Evolutionary conservation across 371 early-diverging fungal species (phyloP).

Genomic region (Mortierella sp.): DNA sequence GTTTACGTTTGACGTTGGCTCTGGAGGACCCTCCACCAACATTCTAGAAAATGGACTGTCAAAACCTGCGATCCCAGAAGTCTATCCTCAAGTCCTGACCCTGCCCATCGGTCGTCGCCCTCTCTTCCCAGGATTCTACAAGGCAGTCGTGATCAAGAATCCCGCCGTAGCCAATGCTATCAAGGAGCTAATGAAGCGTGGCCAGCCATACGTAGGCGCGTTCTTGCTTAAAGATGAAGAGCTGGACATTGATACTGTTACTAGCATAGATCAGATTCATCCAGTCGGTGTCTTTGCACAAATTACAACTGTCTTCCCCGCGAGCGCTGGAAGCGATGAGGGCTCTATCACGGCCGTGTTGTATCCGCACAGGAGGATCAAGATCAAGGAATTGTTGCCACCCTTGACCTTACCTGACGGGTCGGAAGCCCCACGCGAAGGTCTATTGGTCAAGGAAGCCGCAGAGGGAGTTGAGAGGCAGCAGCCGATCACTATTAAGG

Average conservation of each 20-base stretch:
- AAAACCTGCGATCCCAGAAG: constrained; percentile 86
- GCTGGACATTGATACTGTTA: constrained; percentile 86
- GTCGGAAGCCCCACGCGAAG: constrained; percentile 47
- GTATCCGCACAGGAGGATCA: constrained; percentile 94
- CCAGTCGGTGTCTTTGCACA: constrained; percentile 97
- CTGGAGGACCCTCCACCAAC: constrained; percentile 48
- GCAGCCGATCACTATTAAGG: constrained; percentile 22
- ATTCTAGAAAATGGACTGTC: constrained; percentile 73
- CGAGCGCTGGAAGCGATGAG: constrained; percentile 82
- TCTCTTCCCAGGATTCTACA: constrained; percentile 97
- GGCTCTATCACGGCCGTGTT: constrained; percentile 92
- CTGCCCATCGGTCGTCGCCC: constrained; percentile 95
- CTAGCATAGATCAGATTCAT: constrained; percentile 83
- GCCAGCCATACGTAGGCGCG: constrained; percentile 95
- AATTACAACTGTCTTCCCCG: constrained; percentile 94
- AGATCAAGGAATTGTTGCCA: constrained; percentile 79
- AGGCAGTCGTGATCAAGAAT: constrained; percentile 95
- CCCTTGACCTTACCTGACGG: constrained; percentile 47
- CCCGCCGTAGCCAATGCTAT: constrained; percentile 92
- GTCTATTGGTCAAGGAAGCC: constrained; percentile 40
- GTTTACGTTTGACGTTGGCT: constrained; percentile 51
- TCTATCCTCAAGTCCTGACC: constrained; percentile 92
- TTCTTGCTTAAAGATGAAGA: constrained; percentile 93
- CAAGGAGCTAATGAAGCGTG: constrained; percentile 88
- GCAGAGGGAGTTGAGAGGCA: constrained; percentile 30